These are phyloP conservation scores for Sesbania bispinosa DNA, from an alignment of 306 rosid genomes.

Conservation along the genomic window DNA sequence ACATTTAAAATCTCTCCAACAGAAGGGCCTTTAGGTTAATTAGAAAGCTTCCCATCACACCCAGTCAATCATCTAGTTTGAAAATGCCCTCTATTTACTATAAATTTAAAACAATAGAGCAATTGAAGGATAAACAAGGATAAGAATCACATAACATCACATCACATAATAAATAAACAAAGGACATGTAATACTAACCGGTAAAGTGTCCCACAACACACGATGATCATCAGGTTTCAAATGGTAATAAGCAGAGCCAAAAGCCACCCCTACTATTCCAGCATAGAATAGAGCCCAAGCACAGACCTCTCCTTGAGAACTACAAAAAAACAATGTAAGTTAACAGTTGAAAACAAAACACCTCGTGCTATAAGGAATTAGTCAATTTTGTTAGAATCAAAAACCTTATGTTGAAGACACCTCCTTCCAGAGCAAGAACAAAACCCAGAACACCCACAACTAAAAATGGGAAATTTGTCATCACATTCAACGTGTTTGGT, in stretches of 20 bases:
- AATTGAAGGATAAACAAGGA: neutral
- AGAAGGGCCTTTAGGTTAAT: no score
- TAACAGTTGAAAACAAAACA: slow-evolving; percentile 13
- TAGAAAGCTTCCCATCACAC: neutral
- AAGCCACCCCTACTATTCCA: slow-evolving; percentile 49
- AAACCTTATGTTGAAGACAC: slow-evolving; percentile 47
- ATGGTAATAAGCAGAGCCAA: slow-evolving; percentile 62
- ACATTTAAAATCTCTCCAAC: no score
- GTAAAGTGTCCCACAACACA: slow-evolving; percentile 52
- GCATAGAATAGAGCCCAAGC: slow-evolving; percentile 49
- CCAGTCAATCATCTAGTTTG: neutral
- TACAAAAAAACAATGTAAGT: slow-evolving; percentile 8
- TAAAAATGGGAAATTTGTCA: slow-evolving; percentile 61
- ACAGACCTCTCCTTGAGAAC: slow-evolving; percentile 41
- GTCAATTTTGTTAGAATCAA: neutral
- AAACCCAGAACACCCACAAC: slow-evolving; percentile 62
- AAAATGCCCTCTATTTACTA: neutral
- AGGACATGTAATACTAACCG: slow-evolving; percentile 34
- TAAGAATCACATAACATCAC: neutral
- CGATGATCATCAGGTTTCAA: slow-evolving; percentile 47
- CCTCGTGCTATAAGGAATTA: no score
- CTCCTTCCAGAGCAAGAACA: slow-evolving; percentile 46
- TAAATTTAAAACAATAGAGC: neutral
- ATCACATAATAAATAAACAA: neutral
- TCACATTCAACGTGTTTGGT: slow-evolving; percentile 61